Base-by-base conservation (phyloP, 1,139 yeast genomes). In the Blastobotrys buckinghamii region DNA sequence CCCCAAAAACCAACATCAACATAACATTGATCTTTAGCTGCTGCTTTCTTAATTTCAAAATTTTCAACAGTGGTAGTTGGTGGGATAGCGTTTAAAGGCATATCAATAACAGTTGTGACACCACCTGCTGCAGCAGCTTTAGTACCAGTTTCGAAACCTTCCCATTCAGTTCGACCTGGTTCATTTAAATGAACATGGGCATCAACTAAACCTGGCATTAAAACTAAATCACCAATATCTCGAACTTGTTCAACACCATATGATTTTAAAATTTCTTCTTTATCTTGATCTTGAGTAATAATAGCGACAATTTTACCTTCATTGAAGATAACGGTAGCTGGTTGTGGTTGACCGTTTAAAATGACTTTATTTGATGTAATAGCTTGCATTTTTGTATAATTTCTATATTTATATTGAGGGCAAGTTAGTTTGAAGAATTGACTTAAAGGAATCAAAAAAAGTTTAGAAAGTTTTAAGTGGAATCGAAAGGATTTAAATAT, bases 1-100 rank as follows among this genome's bases (percentile, higher is more conserved):
- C 97, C 97, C 97, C 97, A 90, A 65, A 90, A 89, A 0, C 89
- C 97, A 12, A 86, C 89, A 62, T 90, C 96, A 34, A 86, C 94
- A 95, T 95, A 89, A 52, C 90, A 78, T 65, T 89, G 85, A 47
- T 80, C 84, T 53, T 72, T 68, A 1, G 96, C 94, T 1, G 97
- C 96, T 16, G 75, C 71, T 51, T 87, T 72, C 64, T 90, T 90
- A 53, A 76, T 70, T 50, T 84, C 75, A 62, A 90, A 78, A 66
- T 89, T 87, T 53, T 76, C 79, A 1, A 89, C 74, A 1, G 85
- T 87, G 1, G 97, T 89, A 1, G 97, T 90, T 26, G 97, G 97
- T 1, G 97, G 97, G 48, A 89, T 84, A 2, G 97, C 96, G 65
- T 90, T 90, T 60, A 90, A 71, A 0, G 97, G 97, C 97, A 90